Conservation (phyloP, 306 rosid species). For the Biancaea sappan region DNA sequence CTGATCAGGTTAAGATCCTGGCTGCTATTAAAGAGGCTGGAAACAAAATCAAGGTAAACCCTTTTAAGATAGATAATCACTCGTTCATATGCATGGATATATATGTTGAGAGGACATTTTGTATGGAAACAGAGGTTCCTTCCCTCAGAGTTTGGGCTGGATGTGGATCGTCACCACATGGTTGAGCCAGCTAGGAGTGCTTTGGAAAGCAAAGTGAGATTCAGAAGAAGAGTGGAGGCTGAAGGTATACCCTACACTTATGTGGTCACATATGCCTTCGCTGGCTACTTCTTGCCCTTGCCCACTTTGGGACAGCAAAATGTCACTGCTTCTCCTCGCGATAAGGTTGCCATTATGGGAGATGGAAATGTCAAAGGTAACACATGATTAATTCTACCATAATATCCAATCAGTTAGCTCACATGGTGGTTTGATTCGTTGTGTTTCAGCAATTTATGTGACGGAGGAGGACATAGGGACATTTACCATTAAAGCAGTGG, state of each 20-base stretch:
- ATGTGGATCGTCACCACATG: slow-evolving; percentile 41
- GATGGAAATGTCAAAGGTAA: slow-evolving; percentile 32
- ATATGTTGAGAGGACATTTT: not conserved
- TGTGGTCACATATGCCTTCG: not conserved
- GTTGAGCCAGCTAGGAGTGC: slow-evolving; percentile 8
- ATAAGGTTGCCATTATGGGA: slow-evolving; percentile 20
- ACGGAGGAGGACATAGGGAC: slow-evolving; percentile 25
- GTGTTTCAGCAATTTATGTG: not conserved
- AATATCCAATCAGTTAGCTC: no score
- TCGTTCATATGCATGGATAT: no score
- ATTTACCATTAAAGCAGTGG: slow-evolving; percentile 23
- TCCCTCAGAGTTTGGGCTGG: slow-evolving; percentile 52
- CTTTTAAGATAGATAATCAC: no score
- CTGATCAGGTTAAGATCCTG: slow-evolving; percentile 21
- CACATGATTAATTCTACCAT: no score
- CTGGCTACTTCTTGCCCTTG: not conserved
- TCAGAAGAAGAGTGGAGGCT: slow-evolving; percentile 24
- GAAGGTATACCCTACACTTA: slow-evolving; percentile 28
- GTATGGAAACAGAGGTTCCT: slow-evolving; percentile 35
- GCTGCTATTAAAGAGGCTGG: slow-evolving; percentile 32
- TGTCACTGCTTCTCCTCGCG: slow-evolving; percentile 6
- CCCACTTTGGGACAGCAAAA: slow-evolving; percentile 1
- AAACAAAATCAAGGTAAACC: slow-evolving; percentile 18
- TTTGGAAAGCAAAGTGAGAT: not conserved
- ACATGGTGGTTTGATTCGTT: not conserved